phyloP scores from a whole-genome alignment of 495 filamentous ascomycete species.

The Thermochaetoides thermophila region DNA sequence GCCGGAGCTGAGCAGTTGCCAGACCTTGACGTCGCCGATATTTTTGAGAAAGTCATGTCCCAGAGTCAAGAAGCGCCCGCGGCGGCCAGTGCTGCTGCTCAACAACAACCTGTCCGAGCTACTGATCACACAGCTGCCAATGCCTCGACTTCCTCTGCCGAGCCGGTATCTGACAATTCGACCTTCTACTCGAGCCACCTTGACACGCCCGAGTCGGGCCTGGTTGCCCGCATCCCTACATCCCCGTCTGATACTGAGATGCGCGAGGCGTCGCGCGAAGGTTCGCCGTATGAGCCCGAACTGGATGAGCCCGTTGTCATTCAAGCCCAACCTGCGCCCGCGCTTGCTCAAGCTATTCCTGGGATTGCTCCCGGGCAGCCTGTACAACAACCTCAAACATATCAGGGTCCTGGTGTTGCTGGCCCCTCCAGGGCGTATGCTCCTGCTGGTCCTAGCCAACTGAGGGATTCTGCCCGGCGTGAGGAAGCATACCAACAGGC shows the following conservation, averaged over 20 bases:
- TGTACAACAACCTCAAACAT: slow-evolving; percentile 2
- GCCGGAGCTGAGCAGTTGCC: slow-evolving; percentile 42
- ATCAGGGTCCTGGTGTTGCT: slow-evolving; percentile 1
- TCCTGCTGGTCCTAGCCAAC: too few relatives aligned
- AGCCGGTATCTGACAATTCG: slow-evolving; percentile 79
- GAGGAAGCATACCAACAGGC: too few relatives aligned
- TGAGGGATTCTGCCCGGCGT: too few relatives aligned
- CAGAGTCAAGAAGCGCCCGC: slow-evolving; percentile 36
- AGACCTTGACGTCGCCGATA: slow-evolving; percentile 61
- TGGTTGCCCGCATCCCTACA: slow-evolving; percentile 25
- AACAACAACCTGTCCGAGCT: slow-evolving; percentile 14
- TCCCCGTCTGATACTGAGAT: slow-evolving; percentile 31
- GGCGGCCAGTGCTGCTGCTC: slow-evolving; percentile 8
- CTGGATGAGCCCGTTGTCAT: too few relatives aligned
- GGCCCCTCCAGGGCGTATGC: slow-evolving; percentile 8
- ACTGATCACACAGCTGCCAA: slow-evolving; percentile 48
- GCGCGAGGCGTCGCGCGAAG: slow-evolving; percentile 15
- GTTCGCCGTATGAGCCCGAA: slow-evolving; percentile 19
- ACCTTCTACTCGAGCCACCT: slow-evolving; percentile 86
- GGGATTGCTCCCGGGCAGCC: slow-evolving; percentile 1
- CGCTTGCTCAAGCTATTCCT: slow-evolving; percentile 3
- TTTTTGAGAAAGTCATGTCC: slow-evolving; percentile 55
- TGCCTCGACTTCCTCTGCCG: slow-evolving; percentile 38
- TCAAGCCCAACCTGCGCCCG: slow-evolving; percentile 2
- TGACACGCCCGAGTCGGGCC: slow-evolving; percentile 32